Conservation (phyloP, 2,329 filamentous ascomycete species). For the Phoma sp. region DNA sequence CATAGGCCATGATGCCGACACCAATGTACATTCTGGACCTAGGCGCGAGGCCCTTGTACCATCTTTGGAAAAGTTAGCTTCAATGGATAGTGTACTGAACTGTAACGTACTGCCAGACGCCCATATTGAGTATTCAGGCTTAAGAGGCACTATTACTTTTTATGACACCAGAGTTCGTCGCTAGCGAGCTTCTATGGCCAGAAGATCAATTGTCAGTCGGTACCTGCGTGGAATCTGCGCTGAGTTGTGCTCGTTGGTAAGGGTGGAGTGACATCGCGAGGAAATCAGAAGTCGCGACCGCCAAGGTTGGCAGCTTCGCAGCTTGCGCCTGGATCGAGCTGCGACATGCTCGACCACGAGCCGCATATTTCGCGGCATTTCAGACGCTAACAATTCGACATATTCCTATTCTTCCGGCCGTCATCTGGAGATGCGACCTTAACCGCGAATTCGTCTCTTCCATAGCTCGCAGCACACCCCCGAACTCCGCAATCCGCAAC, state of each 20-base stretch:
- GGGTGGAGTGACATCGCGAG: neutral
- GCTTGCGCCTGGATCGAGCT: conserved; percentile 5
- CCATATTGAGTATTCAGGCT: conserved; percentile 32
- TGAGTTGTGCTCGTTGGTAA: neutral
- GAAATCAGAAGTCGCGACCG: conserved; percentile 7
- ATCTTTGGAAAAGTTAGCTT: conserved; percentile 29
- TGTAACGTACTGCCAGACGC: conserved; percentile 45
- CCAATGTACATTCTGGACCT: conserved; percentile 76
- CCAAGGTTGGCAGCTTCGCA: conserved; percentile 14
- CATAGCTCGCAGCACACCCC: conserved; percentile 19
- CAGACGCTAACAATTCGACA: neutral
- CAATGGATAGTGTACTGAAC: neutral
- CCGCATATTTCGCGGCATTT: neutral
- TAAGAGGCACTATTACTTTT: too few species aligned
- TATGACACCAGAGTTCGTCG: too few species aligned
- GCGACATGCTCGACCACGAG: conserved; percentile 6
- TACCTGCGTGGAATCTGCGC: too few species aligned
- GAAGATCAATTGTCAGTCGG: neutral
- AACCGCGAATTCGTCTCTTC: neutral
- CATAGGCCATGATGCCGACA: conserved; percentile 77
- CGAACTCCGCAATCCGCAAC: conserved; percentile 14
- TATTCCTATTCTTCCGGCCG: neutral
- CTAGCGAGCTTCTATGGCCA: too few species aligned
- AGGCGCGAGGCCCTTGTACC: conserved; percentile 73
- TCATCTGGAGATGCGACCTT: conserved; percentile 1